Base-by-base conservation (phyloP, 176 grass and related monocot genomes). In the Triticum monococcum region DNA sequence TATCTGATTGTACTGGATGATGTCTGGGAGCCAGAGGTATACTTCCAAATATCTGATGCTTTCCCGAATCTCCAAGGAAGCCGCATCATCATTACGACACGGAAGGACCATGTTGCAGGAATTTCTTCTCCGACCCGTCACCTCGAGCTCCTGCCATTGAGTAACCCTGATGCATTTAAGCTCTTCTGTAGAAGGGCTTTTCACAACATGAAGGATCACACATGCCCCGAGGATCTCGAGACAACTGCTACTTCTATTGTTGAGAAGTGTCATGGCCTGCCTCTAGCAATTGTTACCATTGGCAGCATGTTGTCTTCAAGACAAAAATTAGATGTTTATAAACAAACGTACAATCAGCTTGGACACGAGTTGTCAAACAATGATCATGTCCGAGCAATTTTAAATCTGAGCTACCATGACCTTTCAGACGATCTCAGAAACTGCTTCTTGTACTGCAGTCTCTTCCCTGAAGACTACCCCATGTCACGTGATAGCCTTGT, bases 1-100 rank as follows among this genome's bases (percentile, higher is more conserved):
- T 96, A 79, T 35, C 74, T 96, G 22, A 88, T 96, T 37, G 81
- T 96, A 13, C 54, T 96, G 11, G 91, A 93, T 69, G 94, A 96
- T 88, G 86, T 96, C 1, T 96, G 91, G 94, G 65, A 93, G 12
- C 78, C 77, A 68, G 33, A 86, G 12, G 87, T 66, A 30, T 96
- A 89, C 64, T 70, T 35, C 10, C n/a, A 93, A 52, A 88, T 91
- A n/a, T 23, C 0, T 38, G 85, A 91, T 60, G 89, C 73, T 66
- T 82, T 96, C 7, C 26, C 86, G 68, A 86, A 86, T 48, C 3
- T 30, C 22, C 48, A 54, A 16, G 38, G 16, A 13, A 93, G 68
- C 35, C 22, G 89, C 8, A 89, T 96, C 2, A 32, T 96, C 0
- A 91, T 96, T 48, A 96, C 94, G 0, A 96, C 91, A 9, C 86